These are phyloP conservation scores for Trichoderma endophyticum DNA, from an alignment of 2,329 filamentous ascomycete species.

Conservation along the genomic window DNA sequence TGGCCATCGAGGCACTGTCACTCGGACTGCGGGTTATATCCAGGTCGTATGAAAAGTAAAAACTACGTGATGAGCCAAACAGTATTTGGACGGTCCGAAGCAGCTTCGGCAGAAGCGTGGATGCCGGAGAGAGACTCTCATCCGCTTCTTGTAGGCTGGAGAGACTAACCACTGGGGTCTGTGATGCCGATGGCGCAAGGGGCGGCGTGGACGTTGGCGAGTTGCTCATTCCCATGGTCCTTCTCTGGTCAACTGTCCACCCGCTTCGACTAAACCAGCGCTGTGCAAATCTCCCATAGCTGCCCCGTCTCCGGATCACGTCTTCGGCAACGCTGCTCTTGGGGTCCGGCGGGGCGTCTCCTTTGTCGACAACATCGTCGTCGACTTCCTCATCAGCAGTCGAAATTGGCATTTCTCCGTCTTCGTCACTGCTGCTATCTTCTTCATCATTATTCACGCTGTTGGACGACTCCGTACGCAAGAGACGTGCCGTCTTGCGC, in stretches of 20 bases:
- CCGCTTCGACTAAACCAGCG: conserved; percentile 87
- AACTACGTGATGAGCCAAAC: conserved; percentile 77
- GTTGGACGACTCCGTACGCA: conserved; percentile 41
- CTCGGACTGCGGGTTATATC: conserved; percentile 73
- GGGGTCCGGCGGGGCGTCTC: conserved; percentile 37
- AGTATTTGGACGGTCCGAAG: conserved; percentile 79
- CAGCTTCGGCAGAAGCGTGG: conserved; percentile 73
- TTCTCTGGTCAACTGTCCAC: conserved; percentile 70
- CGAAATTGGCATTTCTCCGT: conserved; percentile 34
- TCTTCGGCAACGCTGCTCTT: conserved; percentile 76
- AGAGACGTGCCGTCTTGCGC: conserved; percentile 49
- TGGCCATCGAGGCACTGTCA: conserved; percentile 27
- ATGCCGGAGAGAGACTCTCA: conserved; percentile 25
- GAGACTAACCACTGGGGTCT: conserved; percentile 26
- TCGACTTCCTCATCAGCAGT: conserved; percentile 35
- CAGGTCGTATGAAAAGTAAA: conserved; percentile 93
- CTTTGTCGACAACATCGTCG: conserved; percentile 42
- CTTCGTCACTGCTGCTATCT: conserved; percentile 51
- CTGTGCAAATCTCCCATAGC: conserved; percentile 84
- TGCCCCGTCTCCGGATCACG: conserved; percentile 77
- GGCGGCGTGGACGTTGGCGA: conserved; percentile 26
- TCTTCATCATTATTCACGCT: conserved; percentile 39
- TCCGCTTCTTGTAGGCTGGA: conserved; percentile 41
- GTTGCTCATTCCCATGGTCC: conserved; percentile 65
- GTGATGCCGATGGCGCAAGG: conserved; percentile 21